Percentiles rank a stretch among this genome's conserved stretches.
These are phyloP conservation scores for Phaffomyces thermotolerans DNA, from an alignment of 805 yeast genomes.

Conservation along the genomic window DNA sequence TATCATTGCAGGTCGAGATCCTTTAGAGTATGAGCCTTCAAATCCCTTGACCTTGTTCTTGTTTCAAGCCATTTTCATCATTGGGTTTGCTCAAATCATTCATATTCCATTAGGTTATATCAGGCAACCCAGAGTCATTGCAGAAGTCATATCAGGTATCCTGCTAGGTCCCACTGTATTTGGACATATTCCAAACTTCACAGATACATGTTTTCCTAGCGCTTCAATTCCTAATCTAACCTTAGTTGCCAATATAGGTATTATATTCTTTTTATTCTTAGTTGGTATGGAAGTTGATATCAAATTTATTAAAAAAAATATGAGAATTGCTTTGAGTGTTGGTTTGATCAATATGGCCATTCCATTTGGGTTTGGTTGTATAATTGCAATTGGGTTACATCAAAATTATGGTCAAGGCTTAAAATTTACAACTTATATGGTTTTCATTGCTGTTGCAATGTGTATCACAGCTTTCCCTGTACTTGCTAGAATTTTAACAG, in stretches of 20 bases:
- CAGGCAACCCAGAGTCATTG: slow-evolving; percentile 74
- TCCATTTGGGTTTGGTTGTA: slow-evolving; percentile 77
- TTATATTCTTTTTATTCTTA: slow-evolving; percentile 65
- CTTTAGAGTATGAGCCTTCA: slow-evolving; percentile 48
- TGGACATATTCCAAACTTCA: slow-evolving; percentile 65
- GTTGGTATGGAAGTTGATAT: slow-evolving; percentile 77
- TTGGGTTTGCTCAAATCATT: slow-evolving; percentile 50
- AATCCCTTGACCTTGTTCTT: slow-evolving; percentile 64
- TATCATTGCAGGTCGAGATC: slow-evolving; percentile 64
- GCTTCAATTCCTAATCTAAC: slow-evolving; percentile 58
- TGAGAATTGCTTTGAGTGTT: slow-evolving; percentile 55
- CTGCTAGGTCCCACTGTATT: slow-evolving; percentile 68
- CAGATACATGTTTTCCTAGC: slow-evolving; percentile 55
- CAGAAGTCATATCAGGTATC: slow-evolving; percentile 75
- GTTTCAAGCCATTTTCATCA: slow-evolving; percentile 60
- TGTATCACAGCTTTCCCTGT: slow-evolving; percentile 86
- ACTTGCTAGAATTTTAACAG: slow-evolving; percentile 69
- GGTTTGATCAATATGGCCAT: slow-evolving; percentile 68
- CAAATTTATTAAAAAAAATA: slow-evolving; percentile 51
- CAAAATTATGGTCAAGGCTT: slow-evolving; percentile 42
- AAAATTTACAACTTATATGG: slow-evolving; percentile 67
- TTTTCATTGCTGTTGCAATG: slow-evolving; percentile 76
- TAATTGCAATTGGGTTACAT: slow-evolving; percentile 61
- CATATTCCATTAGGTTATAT: slow-evolving; percentile 53
- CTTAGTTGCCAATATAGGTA: slow-evolving; percentile 66